Conservation (phyloP, 768 basidiomycete species). For the Hericium coralloides region DNA sequence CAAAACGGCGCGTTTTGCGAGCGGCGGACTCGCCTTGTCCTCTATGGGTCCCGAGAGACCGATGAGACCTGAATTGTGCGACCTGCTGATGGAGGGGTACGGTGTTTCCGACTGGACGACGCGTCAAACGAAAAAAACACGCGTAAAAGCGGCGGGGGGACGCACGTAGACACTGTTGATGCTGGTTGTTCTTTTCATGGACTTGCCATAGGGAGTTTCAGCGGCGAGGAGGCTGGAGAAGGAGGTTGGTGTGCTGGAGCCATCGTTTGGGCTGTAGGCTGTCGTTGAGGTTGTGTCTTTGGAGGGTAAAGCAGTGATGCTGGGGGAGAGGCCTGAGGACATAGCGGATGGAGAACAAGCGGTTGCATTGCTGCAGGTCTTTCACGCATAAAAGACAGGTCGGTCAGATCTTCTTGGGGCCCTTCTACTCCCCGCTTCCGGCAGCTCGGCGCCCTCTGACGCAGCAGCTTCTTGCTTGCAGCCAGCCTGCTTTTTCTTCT, state of each 20-base stretch:
- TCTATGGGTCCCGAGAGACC: neutral
- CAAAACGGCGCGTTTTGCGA: neutral
- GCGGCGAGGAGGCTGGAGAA: neutral
- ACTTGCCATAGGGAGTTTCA: neutral
- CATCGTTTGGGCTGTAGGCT: neutral
- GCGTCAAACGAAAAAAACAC: neutral
- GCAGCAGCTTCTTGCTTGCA: too few species aligned
- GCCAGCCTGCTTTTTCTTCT: too few species aligned
- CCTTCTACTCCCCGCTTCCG: too few species aligned
- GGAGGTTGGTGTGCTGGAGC: neutral
- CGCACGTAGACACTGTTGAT: neutral
- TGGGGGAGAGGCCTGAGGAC: neutral
- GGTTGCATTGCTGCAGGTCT: neutral
- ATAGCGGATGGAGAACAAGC: neutral
- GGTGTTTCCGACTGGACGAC: neutral
- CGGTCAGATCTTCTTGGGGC: neutral
- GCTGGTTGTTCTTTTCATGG: slow-evolving; percentile 1
- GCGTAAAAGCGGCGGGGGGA: neutral
- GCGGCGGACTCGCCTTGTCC: neutral
- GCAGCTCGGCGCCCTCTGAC: too few species aligned
- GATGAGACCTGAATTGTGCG: neutral
- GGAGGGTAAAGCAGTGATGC: neutral
- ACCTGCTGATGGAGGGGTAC: neutral
- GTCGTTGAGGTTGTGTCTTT: neutral
- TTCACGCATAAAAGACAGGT: neutral